Percentiles rank a stretch among this genome's conserved stretches.
Evolutionary conservation across 2,329 filamentous ascomycete species (phyloP).

Genomic region (Pseudogymnoascus destructans): DNA sequence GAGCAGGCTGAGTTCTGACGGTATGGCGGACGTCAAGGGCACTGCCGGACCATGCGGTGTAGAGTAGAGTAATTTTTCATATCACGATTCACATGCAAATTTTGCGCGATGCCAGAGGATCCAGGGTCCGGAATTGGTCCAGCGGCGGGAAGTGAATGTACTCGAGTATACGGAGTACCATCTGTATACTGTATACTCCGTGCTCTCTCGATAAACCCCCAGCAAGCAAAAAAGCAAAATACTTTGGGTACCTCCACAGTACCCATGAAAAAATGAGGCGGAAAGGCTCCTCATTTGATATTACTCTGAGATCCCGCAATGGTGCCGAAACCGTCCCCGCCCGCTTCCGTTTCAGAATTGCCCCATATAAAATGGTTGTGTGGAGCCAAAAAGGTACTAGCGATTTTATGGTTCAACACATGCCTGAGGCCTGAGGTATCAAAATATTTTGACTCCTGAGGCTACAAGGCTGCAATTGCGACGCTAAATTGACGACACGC

Average conservation of each 20-base stretch:
- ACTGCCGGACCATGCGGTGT: not conserved
- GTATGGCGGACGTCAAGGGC: not conserved
- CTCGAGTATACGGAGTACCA: not conserved
- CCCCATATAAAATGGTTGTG: not conserved
- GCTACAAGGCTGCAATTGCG: not conserved
- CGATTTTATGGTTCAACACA: not conserved
- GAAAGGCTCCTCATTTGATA: not conserved
- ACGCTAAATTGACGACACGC: not conserved
- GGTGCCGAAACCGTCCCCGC: constrained; percentile 3
- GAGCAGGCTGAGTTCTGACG: not conserved
- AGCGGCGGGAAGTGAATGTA: not conserved
- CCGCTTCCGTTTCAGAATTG: constrained; percentile 2
- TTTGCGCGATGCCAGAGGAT: constrained; percentile 5
- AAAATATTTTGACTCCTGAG: not conserved
- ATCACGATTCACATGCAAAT: constrained; percentile 5
- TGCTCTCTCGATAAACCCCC: not conserved
- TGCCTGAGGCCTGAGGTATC: not conserved
- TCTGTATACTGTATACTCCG: not conserved
- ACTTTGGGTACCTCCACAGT: not conserved
- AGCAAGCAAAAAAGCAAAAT: not conserved
- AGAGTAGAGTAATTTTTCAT: constrained; percentile 1
- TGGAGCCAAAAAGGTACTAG: not conserved
- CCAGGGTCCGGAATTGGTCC: not conserved
- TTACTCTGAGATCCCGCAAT: not conserved
- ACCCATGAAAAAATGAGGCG: not conserved